Evolutionary conservation across 2,329 filamentous ascomycete species (phyloP), one percentile per base, ranked within the genome.

Genomic region (Plectosphaerella sp.): DNA sequence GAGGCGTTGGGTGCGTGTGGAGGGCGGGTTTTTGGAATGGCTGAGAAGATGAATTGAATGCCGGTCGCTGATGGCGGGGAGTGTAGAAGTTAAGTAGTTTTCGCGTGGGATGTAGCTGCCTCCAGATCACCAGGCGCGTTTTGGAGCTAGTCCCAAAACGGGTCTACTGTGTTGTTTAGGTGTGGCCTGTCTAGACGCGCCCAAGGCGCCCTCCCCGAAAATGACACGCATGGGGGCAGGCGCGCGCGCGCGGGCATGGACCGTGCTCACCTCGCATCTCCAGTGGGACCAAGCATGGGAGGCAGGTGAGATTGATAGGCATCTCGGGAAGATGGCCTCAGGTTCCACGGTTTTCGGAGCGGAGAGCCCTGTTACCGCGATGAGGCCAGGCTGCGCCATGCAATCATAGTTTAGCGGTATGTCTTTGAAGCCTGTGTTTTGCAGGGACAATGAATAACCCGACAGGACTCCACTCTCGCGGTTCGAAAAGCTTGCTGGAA

Each of bases 21-120:
- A 55, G 60, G 64, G 65, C 64, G 66, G 64, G 72, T 69, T 69
- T 72, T 67, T 68, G 62, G 22, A 59, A 62, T 64, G 54, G 62
- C 63, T 65, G 55, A 57, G 63, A 63, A 63, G 63, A 64, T 58
- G 18, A 5, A 12, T 12, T 18, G 16, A 12, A 22, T 16, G n/a
- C 10, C 33, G 28, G 60, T 61, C 41, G 62, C 67, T 54, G 41
- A 43, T 65, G 67, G 73, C 66, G 75, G 77, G 75, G 72, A 68
- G 70, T 61, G 58, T 68, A 67, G 66, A 67, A 68, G 65, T 79
- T 80, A 80, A 80, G 77, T 80, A 80, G 71, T 79, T 79, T 80
- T 77, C 69, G 72, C 67, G 67, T 65, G 59, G 58, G 58, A 62
- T 65, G 46, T 48, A 67, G 66, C 64, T 68, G 68, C 72, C 74